Evolutionary conservation across 495 filamentous ascomycete genomes (phyloP), one percentile per base, ranked within the genome.

Genomic region (Hypoxylon intermedium): DNA sequence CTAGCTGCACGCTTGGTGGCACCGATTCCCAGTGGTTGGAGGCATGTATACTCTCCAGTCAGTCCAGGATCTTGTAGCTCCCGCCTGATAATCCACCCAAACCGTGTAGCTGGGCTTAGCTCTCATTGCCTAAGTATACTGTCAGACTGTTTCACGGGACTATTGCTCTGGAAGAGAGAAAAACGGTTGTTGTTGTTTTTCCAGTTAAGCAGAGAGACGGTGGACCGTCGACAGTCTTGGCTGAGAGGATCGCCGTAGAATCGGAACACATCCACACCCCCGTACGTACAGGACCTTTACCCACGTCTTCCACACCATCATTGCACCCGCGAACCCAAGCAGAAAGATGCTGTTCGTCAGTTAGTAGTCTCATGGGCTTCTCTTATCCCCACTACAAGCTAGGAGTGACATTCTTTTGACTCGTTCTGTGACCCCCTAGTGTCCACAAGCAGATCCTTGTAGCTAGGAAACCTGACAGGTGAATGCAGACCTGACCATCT

Each of bases 231-330:
- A 54, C 43, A 36, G 53, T 24, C 38, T 65, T 70, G 65, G 68
- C 68, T 68, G 53, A 66, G 53, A 66, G 68, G 68, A 67, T 70
- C 61, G 63, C 68, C 50, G 52, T 44, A 60, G 49, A 45, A 50
- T 54, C 68, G 66, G 68, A 71, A 64, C 56, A 43, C 60, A 61
- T 68, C 68, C 65, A 69, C 60, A 49, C 53, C 49, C 60, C 49
- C 20, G 54, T 58, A 59, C 37, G 42, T 57, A 63, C 52, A 64
- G 53, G 41, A 64, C 43, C 48, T n/a, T 43, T 58, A 57, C 62
- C 56, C 62, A 65, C 62, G 57, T 56, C 65, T 47, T 47, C 48
- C 33, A 58, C 59, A 62, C 60, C 44, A 48, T 50, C 41, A 53
- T 51, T 47, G 18, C 43, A 48, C 50, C 43, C 40, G 63, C 54